These are phyloP conservation scores for Tricholoma bakamatsutake DNA, from an alignment of 768 basidiomycete genomes.

Conservation along the genomic window DNA sequence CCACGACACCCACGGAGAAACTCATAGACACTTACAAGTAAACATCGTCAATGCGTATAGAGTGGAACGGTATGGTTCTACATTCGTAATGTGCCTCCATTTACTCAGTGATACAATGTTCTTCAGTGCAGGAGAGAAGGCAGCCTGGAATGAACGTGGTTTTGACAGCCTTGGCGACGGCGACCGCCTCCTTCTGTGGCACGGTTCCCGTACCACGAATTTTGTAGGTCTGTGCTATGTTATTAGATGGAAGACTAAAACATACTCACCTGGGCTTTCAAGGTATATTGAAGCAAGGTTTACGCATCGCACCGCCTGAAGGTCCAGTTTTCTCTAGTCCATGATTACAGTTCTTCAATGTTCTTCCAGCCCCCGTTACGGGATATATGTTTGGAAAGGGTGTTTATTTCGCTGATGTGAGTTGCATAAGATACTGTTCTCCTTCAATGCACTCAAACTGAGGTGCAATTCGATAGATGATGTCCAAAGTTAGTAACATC, in stretches of 20 bases:
- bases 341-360: background rate
- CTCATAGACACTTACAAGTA: constrained; percentile 42
- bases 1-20: constrained; percentile 50
- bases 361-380: constrained; percentile 38
- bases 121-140: constrained; percentile 22
- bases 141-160: constrained; percentile 40
- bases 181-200: constrained; percentile 55
- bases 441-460: background rate
- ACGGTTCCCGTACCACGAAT: constrained; percentile 58
- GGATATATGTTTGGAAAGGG: constrained; percentile 68
- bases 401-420: constrained; percentile 58
- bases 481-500: constrained; percentile 45
- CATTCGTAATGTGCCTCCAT: background rate
- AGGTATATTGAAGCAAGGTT: constrained; percentile 57
- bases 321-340: constrained; percentile 21
- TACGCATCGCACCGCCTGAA: constrained; percentile 63
- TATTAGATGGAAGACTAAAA: background rate
- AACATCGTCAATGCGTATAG: constrained; percentile 43
- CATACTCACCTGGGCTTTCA: background rate
- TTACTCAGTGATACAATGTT: background rate
- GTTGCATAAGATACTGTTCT: constrained; percentile 10
- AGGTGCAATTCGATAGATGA: constrained; percentile 36
- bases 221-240: constrained; percentile 41
- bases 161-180: constrained; percentile 38
- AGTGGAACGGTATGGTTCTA: constrained; percentile 41